Conservation (phyloP, 768 basidiomycete genomes). For the Tremella fuciformis region DNA sequence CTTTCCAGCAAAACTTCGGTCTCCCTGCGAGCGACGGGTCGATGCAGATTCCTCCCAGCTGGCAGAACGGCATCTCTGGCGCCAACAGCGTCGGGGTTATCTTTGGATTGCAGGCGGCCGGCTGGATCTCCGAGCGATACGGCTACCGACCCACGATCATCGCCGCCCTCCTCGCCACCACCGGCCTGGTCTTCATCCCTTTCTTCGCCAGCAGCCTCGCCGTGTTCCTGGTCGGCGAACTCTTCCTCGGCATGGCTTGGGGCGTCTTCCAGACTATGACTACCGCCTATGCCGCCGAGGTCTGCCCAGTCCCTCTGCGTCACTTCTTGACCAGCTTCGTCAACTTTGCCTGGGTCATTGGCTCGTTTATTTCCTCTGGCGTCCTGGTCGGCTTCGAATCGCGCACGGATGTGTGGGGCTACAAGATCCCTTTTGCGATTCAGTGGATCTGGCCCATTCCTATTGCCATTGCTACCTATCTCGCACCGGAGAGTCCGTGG, state of each 20-base stretch:
- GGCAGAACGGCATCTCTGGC: slow-evolving; percentile 9
- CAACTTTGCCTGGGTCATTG: slow-evolving; percentile 48
- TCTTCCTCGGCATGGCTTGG: slow-evolving; percentile 29
- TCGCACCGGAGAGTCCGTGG: slow-evolving; percentile 39
- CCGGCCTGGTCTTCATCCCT: slow-evolving; percentile 25
- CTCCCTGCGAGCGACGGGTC: background rate
- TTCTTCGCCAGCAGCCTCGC: slow-evolving; percentile 29
- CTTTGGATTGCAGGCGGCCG: slow-evolving; percentile 4
- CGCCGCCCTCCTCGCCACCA: slow-evolving; percentile 19
- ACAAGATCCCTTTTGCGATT: slow-evolving; percentile 37
- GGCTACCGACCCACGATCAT: slow-evolving; percentile 27
- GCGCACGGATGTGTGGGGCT: slow-evolving; percentile 28
- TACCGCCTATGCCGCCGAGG: slow-evolving; percentile 49
- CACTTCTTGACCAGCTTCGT: slow-evolving; percentile 38
- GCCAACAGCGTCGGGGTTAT: background rate
- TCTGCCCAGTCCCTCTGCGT: slow-evolving; percentile 40
- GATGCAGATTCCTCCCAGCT: slow-evolving; percentile 1
- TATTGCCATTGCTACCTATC: background rate
- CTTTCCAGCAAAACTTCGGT: slow-evolving; percentile 14
- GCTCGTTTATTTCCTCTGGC: slow-evolving; percentile 42
- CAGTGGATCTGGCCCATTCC: slow-evolving; percentile 20
- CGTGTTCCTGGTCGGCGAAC: slow-evolving; percentile 10
- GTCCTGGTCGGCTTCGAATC: slow-evolving; percentile 23
- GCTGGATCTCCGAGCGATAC: slow-evolving; percentile 18
- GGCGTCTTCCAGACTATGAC: slow-evolving; percentile 50